phyloP scores from a whole-genome alignment of 2,329 filamentous ascomycete species.

The Sporothrix humicola region DNA sequence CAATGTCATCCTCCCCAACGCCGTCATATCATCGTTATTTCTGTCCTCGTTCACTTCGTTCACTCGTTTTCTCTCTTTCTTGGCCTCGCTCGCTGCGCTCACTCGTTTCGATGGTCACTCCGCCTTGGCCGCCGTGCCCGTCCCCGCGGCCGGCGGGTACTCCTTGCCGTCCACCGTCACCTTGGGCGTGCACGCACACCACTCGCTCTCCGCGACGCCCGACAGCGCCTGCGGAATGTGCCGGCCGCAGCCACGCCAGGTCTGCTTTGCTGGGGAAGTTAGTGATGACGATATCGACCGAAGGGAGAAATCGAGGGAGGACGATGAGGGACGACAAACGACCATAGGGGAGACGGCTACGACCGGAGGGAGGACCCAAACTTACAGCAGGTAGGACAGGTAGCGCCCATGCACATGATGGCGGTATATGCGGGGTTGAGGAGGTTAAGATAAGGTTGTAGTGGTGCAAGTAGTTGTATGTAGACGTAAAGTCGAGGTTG shows the following conservation, averaged over 20 bases:
- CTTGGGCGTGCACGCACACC: constrained; percentile 56
- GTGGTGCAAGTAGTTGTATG: neutral
- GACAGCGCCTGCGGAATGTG: constrained; percentile 55
- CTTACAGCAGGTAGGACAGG: constrained; percentile 52
- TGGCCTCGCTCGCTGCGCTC: constrained; percentile 18
- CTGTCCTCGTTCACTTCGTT: neutral
- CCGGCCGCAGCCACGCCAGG: constrained; percentile 57
- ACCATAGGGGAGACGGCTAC: neutral
- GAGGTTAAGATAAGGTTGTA: neutral
- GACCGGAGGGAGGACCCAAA: neutral
- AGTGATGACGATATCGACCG: constrained; percentile 27
- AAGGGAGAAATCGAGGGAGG: constrained; percentile 34
- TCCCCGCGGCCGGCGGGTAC: constrained; percentile 53
- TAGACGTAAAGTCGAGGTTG: neutral
- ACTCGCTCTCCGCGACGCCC: constrained; percentile 52
- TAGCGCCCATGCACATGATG: constrained; percentile 52
- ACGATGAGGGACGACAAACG: constrained; percentile 35
- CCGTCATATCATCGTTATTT: neutral
- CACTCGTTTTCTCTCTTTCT: neutral
- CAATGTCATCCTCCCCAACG: neutral
- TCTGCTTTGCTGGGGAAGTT: constrained; percentile 50
- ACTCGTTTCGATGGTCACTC: constrained; percentile 11
- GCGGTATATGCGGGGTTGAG: neutral
- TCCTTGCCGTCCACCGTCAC: constrained; percentile 52
- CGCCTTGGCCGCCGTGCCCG: constrained; percentile 33